Conservation (phyloP, 2,329 filamentous ascomycete genomes). For the Paracoccidioides brasiliensis region DNA sequence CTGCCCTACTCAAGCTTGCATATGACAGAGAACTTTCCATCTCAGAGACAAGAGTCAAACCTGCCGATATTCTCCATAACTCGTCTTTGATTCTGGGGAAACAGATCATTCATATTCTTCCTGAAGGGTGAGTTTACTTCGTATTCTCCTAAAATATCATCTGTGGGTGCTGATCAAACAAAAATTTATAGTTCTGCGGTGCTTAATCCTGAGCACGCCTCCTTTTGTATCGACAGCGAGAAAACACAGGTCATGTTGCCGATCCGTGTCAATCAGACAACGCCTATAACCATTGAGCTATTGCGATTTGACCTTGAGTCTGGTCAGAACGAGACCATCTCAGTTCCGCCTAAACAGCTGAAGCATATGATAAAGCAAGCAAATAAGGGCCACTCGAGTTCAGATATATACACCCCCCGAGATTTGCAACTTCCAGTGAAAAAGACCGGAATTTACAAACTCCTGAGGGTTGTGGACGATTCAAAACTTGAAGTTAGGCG, state of each 20-base stretch:
- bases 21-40: slow-evolving; percentile 90
- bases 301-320: slow-evolving; percentile 73
- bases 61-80: slow-evolving; percentile 77
- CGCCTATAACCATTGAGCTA: slow-evolving; percentile 80
- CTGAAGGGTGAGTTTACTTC: slow-evolving; percentile 55
- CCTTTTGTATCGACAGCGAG: slow-evolving; percentile 64
- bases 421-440: slow-evolving; percentile 62
- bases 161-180: slow-evolving; percentile 16
- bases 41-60: slow-evolving; percentile 84
- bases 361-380: slow-evolving; percentile 60
- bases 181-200: slow-evolving; percentile 53
- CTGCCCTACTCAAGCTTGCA: slow-evolving; percentile 62
- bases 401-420: slow-evolving; percentile 43
- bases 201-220: slow-evolving; percentile 66
- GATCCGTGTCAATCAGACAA: slow-evolving; percentile 86
- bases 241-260: slow-evolving; percentile 55
- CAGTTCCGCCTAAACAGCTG: slow-evolving; percentile 59
- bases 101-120: slow-evolving; percentile 94
- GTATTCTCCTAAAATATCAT: neutral
- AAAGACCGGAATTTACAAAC: slow-evolving; percentile 75
- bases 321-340: slow-evolving; percentile 65
- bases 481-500: slow-evolving; percentile 87
- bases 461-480: slow-evolving; percentile 77
- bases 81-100: slow-evolving; percentile 87
- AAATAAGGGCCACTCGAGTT: slow-evolving; percentile 42